Conservation (phyloP, 306 rosid genomes). For the Dalbergia cochinchinensis region DNA sequence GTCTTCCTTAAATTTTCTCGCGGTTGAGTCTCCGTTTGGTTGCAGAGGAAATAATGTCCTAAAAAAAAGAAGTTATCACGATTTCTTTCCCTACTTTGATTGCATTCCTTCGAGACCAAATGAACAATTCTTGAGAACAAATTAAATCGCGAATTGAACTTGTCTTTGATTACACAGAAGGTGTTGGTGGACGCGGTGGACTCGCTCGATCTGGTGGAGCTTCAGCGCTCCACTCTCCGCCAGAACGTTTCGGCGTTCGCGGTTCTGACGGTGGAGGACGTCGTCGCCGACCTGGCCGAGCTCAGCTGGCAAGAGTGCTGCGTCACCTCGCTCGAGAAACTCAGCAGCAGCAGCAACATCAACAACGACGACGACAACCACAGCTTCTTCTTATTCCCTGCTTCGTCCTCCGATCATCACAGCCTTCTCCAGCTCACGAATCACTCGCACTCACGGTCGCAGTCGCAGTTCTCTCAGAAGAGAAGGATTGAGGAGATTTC, state of each 20-base stretch:
- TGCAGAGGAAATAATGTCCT: neutral
- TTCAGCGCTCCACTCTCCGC: slow-evolving; percentile 71
- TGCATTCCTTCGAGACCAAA: neutral
- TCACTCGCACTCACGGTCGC: slow-evolving; percentile 10
- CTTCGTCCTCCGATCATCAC: slow-evolving; percentile 28
- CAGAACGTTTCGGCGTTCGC: slow-evolving; percentile 57
- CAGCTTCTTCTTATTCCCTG: slow-evolving; percentile 33
- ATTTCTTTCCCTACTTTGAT: no score
- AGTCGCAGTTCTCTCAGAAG: neutral
- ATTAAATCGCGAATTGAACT: neutral
- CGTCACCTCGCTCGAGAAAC: slow-evolving; percentile 65
- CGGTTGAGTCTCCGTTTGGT: neutral
- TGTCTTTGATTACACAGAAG: slow-evolving; percentile 52
- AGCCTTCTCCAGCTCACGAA: slow-evolving; percentile 2
- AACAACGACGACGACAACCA: slow-evolving; percentile 27
- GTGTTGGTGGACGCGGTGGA: slow-evolving; percentile 60
- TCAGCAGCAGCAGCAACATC: slow-evolving; percentile 35
- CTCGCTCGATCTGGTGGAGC: slow-evolving; percentile 57
- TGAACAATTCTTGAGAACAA: slow-evolving; percentile 13
- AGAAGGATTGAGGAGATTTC: neutral
- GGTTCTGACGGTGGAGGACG: slow-evolving; percentile 55
- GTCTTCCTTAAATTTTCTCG: neutral
- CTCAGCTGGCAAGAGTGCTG: slow-evolving; percentile 88
- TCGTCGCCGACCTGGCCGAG: slow-evolving; percentile 60
- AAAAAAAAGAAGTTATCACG: neutral